Conservation (phyloP, 2,329 filamentous ascomycete genomes). For the Cordyceps cicadae region DNA sequence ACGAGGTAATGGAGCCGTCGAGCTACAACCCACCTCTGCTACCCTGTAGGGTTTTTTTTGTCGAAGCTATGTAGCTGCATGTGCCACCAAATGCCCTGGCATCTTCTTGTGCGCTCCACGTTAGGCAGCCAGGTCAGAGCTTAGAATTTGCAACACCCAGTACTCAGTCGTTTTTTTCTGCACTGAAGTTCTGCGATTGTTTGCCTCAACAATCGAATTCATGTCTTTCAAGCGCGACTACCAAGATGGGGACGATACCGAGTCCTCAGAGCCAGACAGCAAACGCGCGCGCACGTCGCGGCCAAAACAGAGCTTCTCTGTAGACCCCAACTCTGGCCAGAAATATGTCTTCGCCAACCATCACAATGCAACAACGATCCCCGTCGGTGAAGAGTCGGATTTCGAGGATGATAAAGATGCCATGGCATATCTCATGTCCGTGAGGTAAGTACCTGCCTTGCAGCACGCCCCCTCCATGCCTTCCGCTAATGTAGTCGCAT, state of each 20-base stretch:
- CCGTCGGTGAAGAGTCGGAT: slow-evolving; percentile 50
- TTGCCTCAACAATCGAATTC: not conserved
- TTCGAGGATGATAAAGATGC: slow-evolving; percentile 62
- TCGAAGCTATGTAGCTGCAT: too few species aligned
- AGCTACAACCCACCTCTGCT: too few species aligned
- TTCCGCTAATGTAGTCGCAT: not conserved
- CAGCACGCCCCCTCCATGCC: not conserved
- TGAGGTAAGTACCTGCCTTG: slow-evolving; percentile 47
- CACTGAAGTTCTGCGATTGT: not conserved
- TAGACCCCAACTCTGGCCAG: slow-evolving; percentile 62
- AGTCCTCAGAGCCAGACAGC: slow-evolving; percentile 19
- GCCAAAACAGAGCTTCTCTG: slow-evolving; percentile 35
- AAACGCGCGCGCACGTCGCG: slow-evolving; percentile 23
- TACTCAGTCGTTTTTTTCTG: not conserved
- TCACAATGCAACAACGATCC: slow-evolving; percentile 37
- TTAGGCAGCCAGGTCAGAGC: slow-evolving; percentile 3
- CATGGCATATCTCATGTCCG: slow-evolving; percentile 61
- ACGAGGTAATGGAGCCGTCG: too few species aligned
- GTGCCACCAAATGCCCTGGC: too few species aligned
- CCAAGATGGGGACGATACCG: slow-evolving; percentile 23
- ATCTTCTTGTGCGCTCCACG: not conserved
- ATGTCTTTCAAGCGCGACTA: slow-evolving; percentile 31
- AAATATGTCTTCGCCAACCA: slow-evolving; percentile 62
- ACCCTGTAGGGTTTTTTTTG: too few species aligned
- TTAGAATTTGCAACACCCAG: not conserved